Conservation (phyloP, 2,329 filamentous ascomycete genomes). For the Sclerotinia borealis region DNA sequence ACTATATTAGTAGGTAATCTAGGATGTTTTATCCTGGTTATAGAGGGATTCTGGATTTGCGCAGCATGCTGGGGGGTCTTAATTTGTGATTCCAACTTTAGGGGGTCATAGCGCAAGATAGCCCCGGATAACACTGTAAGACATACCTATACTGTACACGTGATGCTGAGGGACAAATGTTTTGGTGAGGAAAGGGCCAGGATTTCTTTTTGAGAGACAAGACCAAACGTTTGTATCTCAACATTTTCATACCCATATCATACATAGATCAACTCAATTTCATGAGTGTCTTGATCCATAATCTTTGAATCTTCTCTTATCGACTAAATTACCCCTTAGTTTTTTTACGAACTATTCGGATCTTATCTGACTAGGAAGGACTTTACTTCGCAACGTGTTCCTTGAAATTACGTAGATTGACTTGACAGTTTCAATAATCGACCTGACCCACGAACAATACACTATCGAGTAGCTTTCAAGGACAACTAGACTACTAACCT, state of each 20-base stretch:
- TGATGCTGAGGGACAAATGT: not conserved
- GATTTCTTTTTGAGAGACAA: not conserved
- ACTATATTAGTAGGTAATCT: not conserved
- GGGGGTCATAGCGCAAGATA: not conserved
- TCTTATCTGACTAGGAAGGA: constrained; percentile 12
- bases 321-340: constrained; percentile 11
- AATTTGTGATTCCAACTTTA: not conserved
- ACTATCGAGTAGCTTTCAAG: constrained; percentile 16
- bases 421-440: constrained; percentile 13
- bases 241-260: not conserved
- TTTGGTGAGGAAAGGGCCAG: not conserved
- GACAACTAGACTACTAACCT: constrained; percentile 5
- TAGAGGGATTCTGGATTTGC: not conserved
- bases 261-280: constrained; percentile 14
- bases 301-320: constrained; percentile 9
- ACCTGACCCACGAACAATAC: constrained; percentile 13
- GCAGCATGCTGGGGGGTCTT: not conserved
- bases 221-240: not conserved
- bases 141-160: not conserved
- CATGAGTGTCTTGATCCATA: constrained; percentile 19
- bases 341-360: not conserved
- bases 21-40: not conserved
- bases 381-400: constrained; percentile 29
- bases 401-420: constrained; percentile 15
- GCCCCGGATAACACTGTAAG: not conserved